Conservation (phyloP, 352 stramenopile species). For the Pythium sukuiense region DNA sequence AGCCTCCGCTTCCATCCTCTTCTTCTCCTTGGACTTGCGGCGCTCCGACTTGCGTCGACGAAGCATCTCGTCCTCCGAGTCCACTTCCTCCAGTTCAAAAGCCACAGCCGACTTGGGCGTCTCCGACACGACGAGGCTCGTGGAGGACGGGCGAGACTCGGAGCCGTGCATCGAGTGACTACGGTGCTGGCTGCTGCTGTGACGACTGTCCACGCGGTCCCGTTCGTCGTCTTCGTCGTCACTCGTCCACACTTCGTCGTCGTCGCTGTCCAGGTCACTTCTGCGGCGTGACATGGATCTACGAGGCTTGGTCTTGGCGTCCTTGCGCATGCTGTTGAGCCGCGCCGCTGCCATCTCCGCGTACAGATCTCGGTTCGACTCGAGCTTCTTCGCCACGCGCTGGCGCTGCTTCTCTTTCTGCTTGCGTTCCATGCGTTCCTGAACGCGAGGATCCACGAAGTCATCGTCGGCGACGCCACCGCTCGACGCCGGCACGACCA, state of each 20-base stretch:
- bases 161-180: conserved; percentile 26
- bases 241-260: conserved; percentile 20
- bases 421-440: conserved; percentile 42
- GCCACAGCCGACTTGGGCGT: neutral
- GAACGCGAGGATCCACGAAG: conserved; percentile 55
- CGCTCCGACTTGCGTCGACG: conserved; percentile 2
- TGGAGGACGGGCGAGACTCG: conserved; percentile 2
- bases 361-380: conserved; percentile 71
- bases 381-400: conserved; percentile 61
- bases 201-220: conserved; percentile 7
- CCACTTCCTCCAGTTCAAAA: conserved; percentile 28
- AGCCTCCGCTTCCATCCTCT: conserved; percentile 26
- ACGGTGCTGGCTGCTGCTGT: conserved; percentile 7
- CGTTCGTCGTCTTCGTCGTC: conserved; percentile 13
- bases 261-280: conserved; percentile 16
- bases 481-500: conserved; percentile 33
- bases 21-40: conserved; percentile 12
- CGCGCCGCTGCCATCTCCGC: conserved; percentile 69
- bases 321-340: conserved; percentile 59
- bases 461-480: conserved; percentile 37
- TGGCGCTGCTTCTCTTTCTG: conserved; percentile 56
- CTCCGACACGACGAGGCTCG: conserved; percentile 2
- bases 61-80: conserved; percentile 21
- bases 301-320: conserved; percentile 45
- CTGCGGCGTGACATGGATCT: conserved; percentile 33